A percentile compares a stretch with the other conserved stretches of the same genome.
These are phyloP conservation scores for Wickerhamomyces sp. DNA, from an alignment of 1,139 yeast species.

Conservation along the genomic window DNA sequence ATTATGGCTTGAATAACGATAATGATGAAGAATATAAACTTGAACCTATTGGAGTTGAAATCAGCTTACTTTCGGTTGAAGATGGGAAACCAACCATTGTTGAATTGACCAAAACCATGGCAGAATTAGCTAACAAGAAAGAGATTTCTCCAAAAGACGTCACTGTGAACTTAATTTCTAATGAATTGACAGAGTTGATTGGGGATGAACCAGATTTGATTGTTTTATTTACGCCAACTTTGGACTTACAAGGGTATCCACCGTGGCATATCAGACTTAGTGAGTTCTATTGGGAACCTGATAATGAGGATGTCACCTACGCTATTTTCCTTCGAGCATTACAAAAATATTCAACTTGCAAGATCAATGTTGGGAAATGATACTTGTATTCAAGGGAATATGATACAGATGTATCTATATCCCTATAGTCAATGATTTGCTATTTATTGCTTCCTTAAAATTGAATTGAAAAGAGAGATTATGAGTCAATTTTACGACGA, in stretches of 20 bases:
- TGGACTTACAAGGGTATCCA: constrained; percentile 91
- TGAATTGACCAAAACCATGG: constrained; percentile 81
- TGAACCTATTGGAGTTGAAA: constrained; percentile 46
- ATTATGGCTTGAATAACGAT: constrained; percentile 38
- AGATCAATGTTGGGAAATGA: constrained; percentile 80
- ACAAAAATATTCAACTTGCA: constrained; percentile 72
- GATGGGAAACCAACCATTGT: constrained; percentile 92
- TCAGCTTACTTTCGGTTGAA: constrained; percentile 61
- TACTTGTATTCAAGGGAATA: neutral
- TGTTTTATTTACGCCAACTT: constrained; percentile 74
- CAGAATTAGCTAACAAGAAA: constrained; percentile 61
- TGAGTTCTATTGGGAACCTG: constrained; percentile 89
- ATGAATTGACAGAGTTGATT: constrained; percentile 68
- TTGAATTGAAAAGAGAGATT: too few species aligned
- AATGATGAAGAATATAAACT: constrained; percentile 25
- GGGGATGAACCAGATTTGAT: constrained; percentile 90
- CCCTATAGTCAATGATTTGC: too few species aligned
- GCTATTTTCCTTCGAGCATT: constrained; percentile 83
- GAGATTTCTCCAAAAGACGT: constrained; percentile 66
- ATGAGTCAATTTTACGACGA: too few species aligned
- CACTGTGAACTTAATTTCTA: constrained; percentile 68
- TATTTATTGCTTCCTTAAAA: too few species aligned
- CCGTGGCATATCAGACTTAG: constrained; percentile 96
- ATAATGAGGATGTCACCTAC: constrained; percentile 72
- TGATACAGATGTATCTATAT: too few species aligned